phyloP scores from a whole-genome alignment of 305 asterid species.

The Rubia occidens region DNA sequence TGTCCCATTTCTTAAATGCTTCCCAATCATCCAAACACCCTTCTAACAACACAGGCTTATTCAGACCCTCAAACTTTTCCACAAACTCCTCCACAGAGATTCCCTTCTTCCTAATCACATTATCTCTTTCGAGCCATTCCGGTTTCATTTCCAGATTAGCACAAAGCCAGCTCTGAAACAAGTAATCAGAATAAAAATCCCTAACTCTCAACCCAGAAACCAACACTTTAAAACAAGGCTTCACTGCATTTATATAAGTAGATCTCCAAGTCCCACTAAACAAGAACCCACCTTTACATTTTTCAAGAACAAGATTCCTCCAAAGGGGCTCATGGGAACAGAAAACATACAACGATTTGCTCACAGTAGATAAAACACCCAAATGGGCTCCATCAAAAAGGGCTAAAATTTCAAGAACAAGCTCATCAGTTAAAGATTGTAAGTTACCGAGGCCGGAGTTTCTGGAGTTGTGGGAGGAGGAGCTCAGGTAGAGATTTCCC shows the following conservation, averaged over 20 bases:
- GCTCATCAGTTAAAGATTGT: conserved; percentile 22
- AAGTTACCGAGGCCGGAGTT: conserved; percentile 71
- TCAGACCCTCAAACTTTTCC: conserved; percentile 63
- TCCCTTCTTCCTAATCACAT: conserved; percentile 54
- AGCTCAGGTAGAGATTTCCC: conserved; percentile 68
- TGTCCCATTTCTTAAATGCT: conserved; percentile 75
- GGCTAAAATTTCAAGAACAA: conserved; percentile 57
- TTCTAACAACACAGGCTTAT: conserved; percentile 78
- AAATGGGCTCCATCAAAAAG: conserved; percentile 52
- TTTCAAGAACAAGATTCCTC: conserved; percentile 75
- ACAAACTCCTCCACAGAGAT: conserved; percentile 71
- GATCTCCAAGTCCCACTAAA: conserved; percentile 61
- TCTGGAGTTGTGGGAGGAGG: conserved; percentile 54
- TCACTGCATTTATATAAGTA: conserved; percentile 36
- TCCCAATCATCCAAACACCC: conserved; percentile 74
- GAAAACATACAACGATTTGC: conserved; percentile 61
- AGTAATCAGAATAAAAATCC: conserved; percentile 87
- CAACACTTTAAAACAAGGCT: conserved; percentile 23
- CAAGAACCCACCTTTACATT: conserved; percentile 48
- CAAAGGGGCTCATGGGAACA: conserved; percentile 89
- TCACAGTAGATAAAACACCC: conserved; percentile 50
- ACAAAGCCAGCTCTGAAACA: conserved; percentile 98
- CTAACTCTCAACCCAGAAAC: conserved; percentile 43
- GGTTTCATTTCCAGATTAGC: conserved; percentile 97
- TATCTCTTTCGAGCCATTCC: conserved; percentile 91